Conservation (phyloP, 2,329 filamentous ascomycete species). For the Colletotrichum spinosum region DNA sequence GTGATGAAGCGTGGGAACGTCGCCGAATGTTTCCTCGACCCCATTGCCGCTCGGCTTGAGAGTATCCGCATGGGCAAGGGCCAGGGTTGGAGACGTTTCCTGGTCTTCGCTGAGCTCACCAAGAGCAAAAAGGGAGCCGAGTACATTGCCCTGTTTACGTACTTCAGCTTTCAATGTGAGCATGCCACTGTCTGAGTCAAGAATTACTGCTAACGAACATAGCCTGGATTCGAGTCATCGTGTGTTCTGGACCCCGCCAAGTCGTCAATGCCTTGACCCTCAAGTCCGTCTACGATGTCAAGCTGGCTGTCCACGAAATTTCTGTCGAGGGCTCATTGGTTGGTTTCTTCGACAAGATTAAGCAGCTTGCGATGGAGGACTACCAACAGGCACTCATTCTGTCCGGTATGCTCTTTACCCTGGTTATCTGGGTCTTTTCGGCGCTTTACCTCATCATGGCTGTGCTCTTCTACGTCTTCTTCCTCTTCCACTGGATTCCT, state of each 20-base stretch:
- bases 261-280: constrained; percentile 91
- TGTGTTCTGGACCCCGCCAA: constrained; percentile 93
- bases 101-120: constrained; percentile 92
- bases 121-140: constrained; percentile 92
- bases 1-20: constrained; percentile 89
- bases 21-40: constrained; percentile 91
- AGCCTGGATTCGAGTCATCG: constrained; percentile 89
- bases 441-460: constrained; percentile 81
- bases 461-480: constrained; percentile 83
- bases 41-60: constrained; percentile 85
- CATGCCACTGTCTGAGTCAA: constrained; percentile 16
- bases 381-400: constrained; percentile 85
- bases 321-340: constrained; percentile 72
- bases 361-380: constrained; percentile 77
- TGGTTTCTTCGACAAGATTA: constrained; percentile 87
- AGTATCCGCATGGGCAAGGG: constrained; percentile 80
- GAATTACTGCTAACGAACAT: constrained; percentile 30
- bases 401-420: constrained; percentile 91
- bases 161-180: constrained; percentile 79
- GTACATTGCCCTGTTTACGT: constrained; percentile 91
- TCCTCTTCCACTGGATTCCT: constrained; percentile 93
- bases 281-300: constrained; percentile 82
- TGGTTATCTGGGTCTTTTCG: constrained; percentile 89
- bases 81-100: constrained; percentile 86
- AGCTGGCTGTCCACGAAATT: constrained; percentile 68